Evolutionary conservation across 345 rosid genomes (phyloP).

Genomic region (Eucalyptus melliodora): DNA sequence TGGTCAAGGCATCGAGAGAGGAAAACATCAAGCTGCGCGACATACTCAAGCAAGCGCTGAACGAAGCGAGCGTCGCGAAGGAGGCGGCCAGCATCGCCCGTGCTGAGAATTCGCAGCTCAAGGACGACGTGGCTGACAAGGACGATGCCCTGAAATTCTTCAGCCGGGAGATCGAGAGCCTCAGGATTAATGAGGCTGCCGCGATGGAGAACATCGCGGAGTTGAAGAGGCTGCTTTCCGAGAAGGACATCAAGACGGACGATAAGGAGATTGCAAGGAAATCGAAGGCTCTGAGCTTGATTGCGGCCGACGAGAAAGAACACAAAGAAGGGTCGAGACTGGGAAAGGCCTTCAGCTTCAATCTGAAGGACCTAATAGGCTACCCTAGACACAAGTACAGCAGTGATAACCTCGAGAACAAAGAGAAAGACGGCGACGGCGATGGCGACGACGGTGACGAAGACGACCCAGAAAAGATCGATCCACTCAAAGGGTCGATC

Average conservation of each 20-base stretch:
- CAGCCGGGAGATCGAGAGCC: conserved; percentile 46
- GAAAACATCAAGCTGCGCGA: conserved; percentile 64
- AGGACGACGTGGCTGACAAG: conserved; percentile 43
- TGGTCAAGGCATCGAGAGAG: conserved; percentile 28
- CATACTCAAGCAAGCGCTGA: conserved; percentile 78
- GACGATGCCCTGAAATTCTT: conserved; percentile 53
- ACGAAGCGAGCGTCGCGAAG: conserved; percentile 78
- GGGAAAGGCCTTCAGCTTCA: conserved; percentile 33
- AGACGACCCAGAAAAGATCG: conserved; percentile 1
- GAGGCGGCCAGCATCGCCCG: conserved; percentile 72
- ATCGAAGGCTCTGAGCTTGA: background rate
- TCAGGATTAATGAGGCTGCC: conserved; percentile 43
- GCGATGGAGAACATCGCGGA: conserved; percentile 46
- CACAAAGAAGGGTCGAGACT: conserved; percentile 10
- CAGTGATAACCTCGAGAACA: background rate
- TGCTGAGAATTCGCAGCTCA: conserved; percentile 63
- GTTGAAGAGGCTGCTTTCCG: conserved; percentile 29
- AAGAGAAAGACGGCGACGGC: background rate
- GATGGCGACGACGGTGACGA: background rate
- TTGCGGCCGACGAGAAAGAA: background rate
- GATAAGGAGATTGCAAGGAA: background rate
- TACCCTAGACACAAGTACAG: conserved; percentile 22
- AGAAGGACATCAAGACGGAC: conserved; percentile 6
- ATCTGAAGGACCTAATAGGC: conserved; percentile 36
- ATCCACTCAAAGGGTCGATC: conserved; percentile 65